Base-by-base conservation (phyloP, 768 basidiomycete species). In the Pluteus cervinus region DNA sequence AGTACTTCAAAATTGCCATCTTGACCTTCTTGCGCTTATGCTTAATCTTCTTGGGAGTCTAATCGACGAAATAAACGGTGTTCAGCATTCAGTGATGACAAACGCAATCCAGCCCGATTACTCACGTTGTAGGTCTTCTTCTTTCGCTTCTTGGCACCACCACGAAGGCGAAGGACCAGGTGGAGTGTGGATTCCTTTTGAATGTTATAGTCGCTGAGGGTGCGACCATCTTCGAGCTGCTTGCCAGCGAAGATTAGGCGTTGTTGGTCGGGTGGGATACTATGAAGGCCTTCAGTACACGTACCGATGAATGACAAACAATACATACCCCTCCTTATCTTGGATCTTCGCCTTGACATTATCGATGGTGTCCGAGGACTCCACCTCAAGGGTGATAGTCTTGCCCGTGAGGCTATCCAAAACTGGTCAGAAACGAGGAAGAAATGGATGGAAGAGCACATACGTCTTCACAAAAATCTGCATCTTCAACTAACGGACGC, bases 21-120 rank as follows among this genome's bases (percentile, higher is more conserved):
- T 97, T 98, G 75, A 94, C 90, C 77, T 97, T 96, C 79, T 98
- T 97, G 66, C 86, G 84, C 81, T 96, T 96, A 76, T 94, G 93
- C 84, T 96, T 98, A 79, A 96, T 81, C 79, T 97, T 97, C 79
- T 94, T 96, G 66, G 91, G 92, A 56, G 91, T 94, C 85, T 87
- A 52, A 11, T 51, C 15, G 10, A 12, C 16, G 12, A 2, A 15
- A 25, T 17, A 35, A 22, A 42, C 1, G 14, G 33, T 10, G 3
- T 4, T 29, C n/a, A 24, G 15, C 9, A n/a, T 25, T n/a, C 16
- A 12, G 23, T 7, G 8, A 43, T 42, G 7, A 29, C 18, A 15
- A 10, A 30, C 29, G 10, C 23, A 15, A 8, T 32, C 20, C 7
- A 23, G 11, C 22, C 40, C 2, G n/a, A n/a, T 18, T 2, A 69